Percentiles rank a stretch among this genome's conserved stretches.
These are phyloP conservation scores for Epichloe coenophiala DNA, from an alignment of 2,329 filamentous ascomycete genomes.

Conservation along the genomic window DNA sequence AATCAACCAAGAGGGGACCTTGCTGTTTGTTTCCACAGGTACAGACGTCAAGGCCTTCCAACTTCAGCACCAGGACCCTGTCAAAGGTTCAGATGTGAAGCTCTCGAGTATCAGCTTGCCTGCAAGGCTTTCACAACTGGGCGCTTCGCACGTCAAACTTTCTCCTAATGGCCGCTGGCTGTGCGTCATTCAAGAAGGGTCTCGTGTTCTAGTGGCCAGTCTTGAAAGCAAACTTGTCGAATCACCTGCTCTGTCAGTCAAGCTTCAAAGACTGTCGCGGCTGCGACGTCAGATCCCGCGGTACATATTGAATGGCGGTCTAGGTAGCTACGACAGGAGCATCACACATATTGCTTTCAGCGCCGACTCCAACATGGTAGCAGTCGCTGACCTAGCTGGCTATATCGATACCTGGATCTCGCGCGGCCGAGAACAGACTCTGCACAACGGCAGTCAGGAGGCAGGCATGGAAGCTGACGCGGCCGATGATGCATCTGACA, in stretches of 20 bases:
- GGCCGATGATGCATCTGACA: slow-evolving; percentile 22
- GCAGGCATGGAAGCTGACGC: slow-evolving; percentile 19
- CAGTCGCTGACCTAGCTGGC: slow-evolving; percentile 68
- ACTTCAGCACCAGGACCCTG: slow-evolving; percentile 37
- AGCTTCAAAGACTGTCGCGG: slow-evolving; percentile 35
- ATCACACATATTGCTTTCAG: slow-evolving; percentile 69
- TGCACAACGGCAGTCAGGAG: slow-evolving; percentile 18
- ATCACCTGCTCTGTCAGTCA: slow-evolving; percentile 14
- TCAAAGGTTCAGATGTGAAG: slow-evolving; percentile 45
- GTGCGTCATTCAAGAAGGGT: slow-evolving; percentile 48
- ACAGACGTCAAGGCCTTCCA: slow-evolving; percentile 67
- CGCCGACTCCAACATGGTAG: slow-evolving; percentile 64
- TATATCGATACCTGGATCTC: slow-evolving; percentile 84
- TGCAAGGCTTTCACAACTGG: slow-evolving; percentile 38
- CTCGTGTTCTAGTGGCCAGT: slow-evolving; percentile 36
- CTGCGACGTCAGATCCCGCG: slow-evolving; percentile 40
- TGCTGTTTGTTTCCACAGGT: slow-evolving; percentile 65
- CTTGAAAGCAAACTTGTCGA: slow-evolving; percentile 10
- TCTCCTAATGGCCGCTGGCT: slow-evolving; percentile 61
- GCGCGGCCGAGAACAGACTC: slow-evolving; percentile 24
- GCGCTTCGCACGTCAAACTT: slow-evolving; percentile 56
- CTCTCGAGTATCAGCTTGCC: slow-evolving; percentile 60
- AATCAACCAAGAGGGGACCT: slow-evolving; percentile 56
- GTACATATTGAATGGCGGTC: slow-evolving; percentile 46
- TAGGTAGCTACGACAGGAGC: slow-evolving; percentile 63